Conservation (phyloP, 371 early-diverging fungal genomes). For the Syncephalastrum sp. region DNA sequence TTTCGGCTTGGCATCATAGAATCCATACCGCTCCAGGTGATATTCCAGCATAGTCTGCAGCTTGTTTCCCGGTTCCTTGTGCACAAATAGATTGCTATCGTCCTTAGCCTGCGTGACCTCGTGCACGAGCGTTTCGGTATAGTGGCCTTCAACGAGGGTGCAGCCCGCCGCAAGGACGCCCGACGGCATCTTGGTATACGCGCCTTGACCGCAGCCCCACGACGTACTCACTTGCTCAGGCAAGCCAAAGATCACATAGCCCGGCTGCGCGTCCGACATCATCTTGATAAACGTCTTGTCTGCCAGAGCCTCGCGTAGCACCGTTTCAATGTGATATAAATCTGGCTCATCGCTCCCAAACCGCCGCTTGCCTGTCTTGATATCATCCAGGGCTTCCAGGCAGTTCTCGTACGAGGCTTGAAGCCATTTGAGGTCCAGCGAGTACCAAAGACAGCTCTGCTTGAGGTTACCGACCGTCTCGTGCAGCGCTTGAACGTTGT, state of each 20-base stretch:
- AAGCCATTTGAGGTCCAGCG: conserved; percentile 20
- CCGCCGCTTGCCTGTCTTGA: conserved; percentile 24
- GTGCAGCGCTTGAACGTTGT: conserved; percentile 52
- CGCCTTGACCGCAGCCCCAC: conserved; percentile 29
- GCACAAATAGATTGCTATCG: conserved; percentile 18
- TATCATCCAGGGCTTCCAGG: conserved; percentile 15
- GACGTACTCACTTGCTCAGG: conserved; percentile 26
- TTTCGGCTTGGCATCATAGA: no score
- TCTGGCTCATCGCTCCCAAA: conserved; percentile 41
- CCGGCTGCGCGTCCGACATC: conserved; percentile 31
- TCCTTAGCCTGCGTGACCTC: conserved; percentile 9
- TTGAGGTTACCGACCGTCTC: conserved; percentile 63
- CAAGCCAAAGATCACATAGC: conserved; percentile 35
- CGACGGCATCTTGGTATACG: no score
- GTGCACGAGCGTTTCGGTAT: conserved; percentile 10
- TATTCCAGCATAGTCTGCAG: conserved; percentile 14
- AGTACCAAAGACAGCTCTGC: conserved; percentile 66
- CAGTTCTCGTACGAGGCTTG: conserved; percentile 22
- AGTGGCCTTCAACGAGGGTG: conserved; percentile 12
- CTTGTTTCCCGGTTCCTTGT: conserved; percentile 11
- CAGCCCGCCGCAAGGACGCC: conserved; percentile 16
- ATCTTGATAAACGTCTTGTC: conserved; percentile 32
- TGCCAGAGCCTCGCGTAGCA: conserved; percentile 28
- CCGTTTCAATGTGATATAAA: conserved; percentile 26
- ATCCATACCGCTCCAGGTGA: not conserved